Conservation (phyloP, 345 rosid genomes). For the Crucihimalaya himalaica region DNA sequence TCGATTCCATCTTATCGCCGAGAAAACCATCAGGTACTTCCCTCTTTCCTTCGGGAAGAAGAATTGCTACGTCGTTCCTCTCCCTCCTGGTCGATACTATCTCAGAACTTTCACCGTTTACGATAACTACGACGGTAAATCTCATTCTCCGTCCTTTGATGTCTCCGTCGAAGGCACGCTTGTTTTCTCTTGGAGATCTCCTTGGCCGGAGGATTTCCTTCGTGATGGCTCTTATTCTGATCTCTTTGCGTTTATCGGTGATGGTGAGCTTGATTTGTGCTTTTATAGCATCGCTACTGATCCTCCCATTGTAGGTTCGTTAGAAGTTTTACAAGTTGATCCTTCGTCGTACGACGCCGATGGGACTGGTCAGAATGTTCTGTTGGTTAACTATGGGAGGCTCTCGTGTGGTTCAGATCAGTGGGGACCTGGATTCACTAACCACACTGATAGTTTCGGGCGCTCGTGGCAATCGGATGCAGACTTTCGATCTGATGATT, state of each 20-base stretch:
- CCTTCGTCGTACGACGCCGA: conserved; percentile 63
- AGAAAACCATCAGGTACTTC: conserved; percentile 82
- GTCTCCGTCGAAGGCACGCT: conserved; percentile 87
- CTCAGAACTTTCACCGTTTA: conserved; percentile 93
- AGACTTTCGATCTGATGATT: conserved; percentile 38
- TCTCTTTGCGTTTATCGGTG: conserved; percentile 72
- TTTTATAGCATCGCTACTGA: conserved; percentile 96
- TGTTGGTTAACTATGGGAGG: conserved; percentile 88
- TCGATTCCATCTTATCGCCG: conserved; percentile 61
- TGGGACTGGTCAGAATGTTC: conserved; percentile 46
- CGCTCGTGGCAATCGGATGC: conserved; percentile 90
- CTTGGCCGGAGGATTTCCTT: conserved; percentile 64
- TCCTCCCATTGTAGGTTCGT: conserved; percentile 85
- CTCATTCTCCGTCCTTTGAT: conserved; percentile 85
- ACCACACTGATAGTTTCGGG: conserved; percentile 76
- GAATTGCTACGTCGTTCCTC: conserved; percentile 87
- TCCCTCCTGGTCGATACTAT: conserved; percentile 80
- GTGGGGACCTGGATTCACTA: conserved; percentile 94
- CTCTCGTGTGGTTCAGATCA: conserved; percentile 68
- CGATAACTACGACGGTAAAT: conserved; percentile 92
- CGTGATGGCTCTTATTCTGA: conserved; percentile 94
- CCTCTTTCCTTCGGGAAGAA: conserved; percentile 92
- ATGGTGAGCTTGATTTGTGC: conserved; percentile 85
- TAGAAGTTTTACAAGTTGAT: conserved; percentile 71
- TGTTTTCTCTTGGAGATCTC: conserved; percentile 92